Conservation (phyloP, 371 early-diverging fungal species). For the Haplosporangium sp. region DNA sequence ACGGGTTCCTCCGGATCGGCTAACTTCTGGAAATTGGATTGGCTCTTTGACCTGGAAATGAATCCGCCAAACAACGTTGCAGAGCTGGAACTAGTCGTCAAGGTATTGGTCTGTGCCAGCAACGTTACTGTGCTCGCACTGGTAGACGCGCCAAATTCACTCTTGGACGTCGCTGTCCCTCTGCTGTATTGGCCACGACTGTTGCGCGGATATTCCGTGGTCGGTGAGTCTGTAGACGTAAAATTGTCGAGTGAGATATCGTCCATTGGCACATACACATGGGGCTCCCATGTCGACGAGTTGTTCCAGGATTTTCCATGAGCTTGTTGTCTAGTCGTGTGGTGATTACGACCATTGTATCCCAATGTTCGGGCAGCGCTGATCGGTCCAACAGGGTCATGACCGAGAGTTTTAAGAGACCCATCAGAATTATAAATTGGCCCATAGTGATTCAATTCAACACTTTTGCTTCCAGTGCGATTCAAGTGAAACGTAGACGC, state of each 20-base stretch:
- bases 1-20: slow-evolving; percentile 4
- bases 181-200: not conserved
- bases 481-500: too few relatives aligned
- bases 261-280: slow-evolving; percentile 37
- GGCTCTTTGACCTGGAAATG: slow-evolving; percentile 14
- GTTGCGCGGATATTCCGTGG: not conserved
- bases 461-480: not conserved
- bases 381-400: not conserved
- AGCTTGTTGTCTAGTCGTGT: not conserved
- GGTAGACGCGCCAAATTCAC: slow-evolving; percentile 17
- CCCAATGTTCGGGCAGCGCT: slow-evolving; percentile 18
- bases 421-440: not conserved
- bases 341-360: not conserved
- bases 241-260: slow-evolving; percentile 36
- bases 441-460: not conserved
- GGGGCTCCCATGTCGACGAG: slow-evolving; percentile 13
- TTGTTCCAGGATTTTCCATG: not conserved
- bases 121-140: slow-evolving; percentile 25
- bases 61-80: slow-evolving; percentile 33
- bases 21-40: slow-evolving; percentile 6
- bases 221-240: slow-evolving; percentile 1
- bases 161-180: not conserved
- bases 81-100: slow-evolving; percentile 23
- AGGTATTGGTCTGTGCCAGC: slow-evolving; percentile 16
- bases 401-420: not conserved